A percentile compares a stretch with the other conserved stretches of the same genome.
Conservation (phyloP, 495 filamentous ascomycete species). For the Neurospora sp. region DNA sequence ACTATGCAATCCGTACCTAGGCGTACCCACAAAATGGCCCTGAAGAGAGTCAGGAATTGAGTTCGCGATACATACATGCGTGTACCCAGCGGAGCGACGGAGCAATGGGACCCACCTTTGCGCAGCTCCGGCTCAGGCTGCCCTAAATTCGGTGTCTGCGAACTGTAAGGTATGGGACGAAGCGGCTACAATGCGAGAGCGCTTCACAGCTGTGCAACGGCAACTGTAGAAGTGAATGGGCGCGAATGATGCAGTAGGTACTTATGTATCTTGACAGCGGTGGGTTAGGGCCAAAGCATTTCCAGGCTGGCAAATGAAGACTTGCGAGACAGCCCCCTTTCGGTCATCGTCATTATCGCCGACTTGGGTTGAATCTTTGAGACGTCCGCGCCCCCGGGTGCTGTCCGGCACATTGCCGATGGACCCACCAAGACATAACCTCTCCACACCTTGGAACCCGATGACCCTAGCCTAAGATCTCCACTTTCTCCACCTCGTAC, state of each 20-base stretch:
- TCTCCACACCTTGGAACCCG: background rate
- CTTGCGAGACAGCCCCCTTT: background rate
- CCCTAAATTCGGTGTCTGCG: background rate
- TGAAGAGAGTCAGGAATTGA: background rate
- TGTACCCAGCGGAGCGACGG: background rate
- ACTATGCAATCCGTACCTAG: background rate
- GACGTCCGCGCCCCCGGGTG: background rate
- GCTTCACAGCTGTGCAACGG: background rate
- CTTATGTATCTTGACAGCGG: background rate
- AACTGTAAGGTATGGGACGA: background rate
- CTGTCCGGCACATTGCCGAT: background rate
- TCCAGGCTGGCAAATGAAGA: background rate
- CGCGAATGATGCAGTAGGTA: background rate
- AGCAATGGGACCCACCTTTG: background rate
- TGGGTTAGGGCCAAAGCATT: background rate
- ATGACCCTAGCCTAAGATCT: background rate
- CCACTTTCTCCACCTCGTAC: background rate
- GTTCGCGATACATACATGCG: background rate
- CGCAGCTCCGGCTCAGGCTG: background rate
- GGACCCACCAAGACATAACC: background rate
- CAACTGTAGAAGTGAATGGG: background rate
- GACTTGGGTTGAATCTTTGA: background rate
- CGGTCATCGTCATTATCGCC: background rate
- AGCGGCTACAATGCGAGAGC: background rate
- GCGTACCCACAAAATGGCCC: background rate